Percentiles rank a stretch among this genome's conserved stretches.
Evolutionary conservation across 2,329 filamentous ascomycete genomes (phyloP).

Genomic region (Paraphaeosphaeria minitans): DNA sequence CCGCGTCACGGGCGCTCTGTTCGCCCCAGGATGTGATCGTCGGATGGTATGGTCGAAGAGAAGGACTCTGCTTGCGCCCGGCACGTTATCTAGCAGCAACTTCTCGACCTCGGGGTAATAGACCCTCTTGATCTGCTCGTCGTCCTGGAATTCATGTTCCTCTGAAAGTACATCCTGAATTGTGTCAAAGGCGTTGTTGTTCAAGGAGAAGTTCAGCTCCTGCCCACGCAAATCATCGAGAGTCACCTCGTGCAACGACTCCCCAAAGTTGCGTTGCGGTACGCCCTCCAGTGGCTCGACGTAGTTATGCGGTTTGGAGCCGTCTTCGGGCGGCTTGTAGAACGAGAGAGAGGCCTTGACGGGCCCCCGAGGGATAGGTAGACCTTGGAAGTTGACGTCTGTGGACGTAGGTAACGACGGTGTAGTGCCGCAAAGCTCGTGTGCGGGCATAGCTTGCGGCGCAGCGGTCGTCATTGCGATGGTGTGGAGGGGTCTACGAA

Average conservation of each 20-base stretch:
- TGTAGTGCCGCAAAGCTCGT: slow-evolving; percentile 43
- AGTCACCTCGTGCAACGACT: slow-evolving; percentile 55
- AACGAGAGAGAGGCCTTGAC: slow-evolving; percentile 36
- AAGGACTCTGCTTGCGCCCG: slow-evolving; percentile 68
- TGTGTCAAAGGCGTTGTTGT: slow-evolving; percentile 76
- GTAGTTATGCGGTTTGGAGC: slow-evolving; percentile 50
- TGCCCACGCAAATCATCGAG: slow-evolving; percentile 76
- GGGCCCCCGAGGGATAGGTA: slow-evolving; percentile 36
- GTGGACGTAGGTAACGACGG: slow-evolving; percentile 30
- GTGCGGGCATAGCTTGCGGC: slow-evolving; percentile 49
- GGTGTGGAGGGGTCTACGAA: neutral
- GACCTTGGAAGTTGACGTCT: slow-evolving; percentile 40
- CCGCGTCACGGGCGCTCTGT: slow-evolving; percentile 70
- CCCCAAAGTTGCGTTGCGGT: slow-evolving; percentile 69
- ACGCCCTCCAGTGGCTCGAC: slow-evolving; percentile 66
- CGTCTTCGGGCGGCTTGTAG: slow-evolving; percentile 35
- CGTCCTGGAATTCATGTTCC: slow-evolving; percentile 66
- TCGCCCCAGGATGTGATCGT: slow-evolving; percentile 62
- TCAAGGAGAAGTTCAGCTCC: slow-evolving; percentile 69
- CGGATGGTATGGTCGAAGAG: slow-evolving; percentile 91
- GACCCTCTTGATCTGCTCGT: slow-evolving; percentile 68
- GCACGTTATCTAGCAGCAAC: slow-evolving; percentile 69
- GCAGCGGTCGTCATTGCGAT: slow-evolving; percentile 52
- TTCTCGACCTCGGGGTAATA: slow-evolving; percentile 88
- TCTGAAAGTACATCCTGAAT: slow-evolving; percentile 63